Evolutionary conservation across 495 filamentous ascomycete genomes (phyloP).

Genomic region (Xylaria cubensis): DNA sequence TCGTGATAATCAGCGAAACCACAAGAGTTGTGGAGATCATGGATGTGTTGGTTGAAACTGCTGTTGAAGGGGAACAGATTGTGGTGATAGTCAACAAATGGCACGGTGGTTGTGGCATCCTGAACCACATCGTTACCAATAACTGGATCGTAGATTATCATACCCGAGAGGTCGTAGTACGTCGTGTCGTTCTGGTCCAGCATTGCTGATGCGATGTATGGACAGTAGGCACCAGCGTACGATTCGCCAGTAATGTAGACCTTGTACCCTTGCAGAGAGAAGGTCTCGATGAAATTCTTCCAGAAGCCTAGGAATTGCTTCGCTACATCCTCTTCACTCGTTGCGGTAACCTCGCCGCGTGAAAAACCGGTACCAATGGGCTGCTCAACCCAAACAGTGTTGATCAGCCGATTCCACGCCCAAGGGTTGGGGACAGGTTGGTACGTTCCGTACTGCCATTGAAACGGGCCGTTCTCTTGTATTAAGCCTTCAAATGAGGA

Average conservation of each 20-base stretch:
- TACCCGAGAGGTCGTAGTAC: conserved; percentile 72
- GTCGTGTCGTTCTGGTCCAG: conserved; percentile 69
- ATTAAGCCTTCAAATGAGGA: conserved; percentile 71
- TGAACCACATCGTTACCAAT: conserved; percentile 63
- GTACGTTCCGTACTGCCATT: conserved; percentile 66
- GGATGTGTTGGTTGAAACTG: conserved; percentile 67
- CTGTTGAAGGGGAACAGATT: conserved; percentile 72
- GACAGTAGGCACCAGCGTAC: conserved; percentile 79
- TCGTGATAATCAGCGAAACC: conserved; percentile 72
- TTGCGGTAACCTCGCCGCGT: conserved; percentile 67
- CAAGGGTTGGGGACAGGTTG: conserved; percentile 66
- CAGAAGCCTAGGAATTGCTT: conserved; percentile 75
- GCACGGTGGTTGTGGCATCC: conserved; percentile 63
- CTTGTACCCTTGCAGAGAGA: conserved; percentile 67
- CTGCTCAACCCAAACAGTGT: conserved; percentile 74
- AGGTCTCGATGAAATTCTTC: conserved; percentile 73
- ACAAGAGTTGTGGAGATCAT: conserved; percentile 64
- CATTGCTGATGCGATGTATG: conserved; percentile 82
- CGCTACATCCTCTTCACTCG: conserved; percentile 69
- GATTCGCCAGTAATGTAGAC: conserved; percentile 75
- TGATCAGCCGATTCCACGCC: conserved; percentile 71
- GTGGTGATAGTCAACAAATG: conserved; percentile 70
- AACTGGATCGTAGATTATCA: conserved; percentile 76
- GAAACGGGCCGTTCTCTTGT: conserved; percentile 70
- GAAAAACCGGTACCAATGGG: conserved; percentile 80